Evolutionary conservation across 352 stramenopile species (phyloP).

Genomic region (Blastocystis sp.): DNA sequence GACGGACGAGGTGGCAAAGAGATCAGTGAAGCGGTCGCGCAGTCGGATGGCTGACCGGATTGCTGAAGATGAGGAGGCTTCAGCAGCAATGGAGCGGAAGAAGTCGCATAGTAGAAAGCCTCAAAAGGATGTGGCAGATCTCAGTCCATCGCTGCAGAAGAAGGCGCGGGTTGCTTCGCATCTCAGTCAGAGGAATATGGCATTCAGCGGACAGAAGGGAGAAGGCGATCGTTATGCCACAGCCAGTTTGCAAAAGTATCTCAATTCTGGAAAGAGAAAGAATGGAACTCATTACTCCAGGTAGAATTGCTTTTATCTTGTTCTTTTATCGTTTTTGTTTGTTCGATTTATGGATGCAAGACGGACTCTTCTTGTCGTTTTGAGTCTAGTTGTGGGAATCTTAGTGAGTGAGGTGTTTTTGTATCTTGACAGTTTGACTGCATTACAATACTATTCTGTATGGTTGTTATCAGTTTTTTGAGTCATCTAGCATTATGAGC

Average conservation of each 20-base stretch:
- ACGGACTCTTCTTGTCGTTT: no score
- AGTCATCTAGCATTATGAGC: no score
- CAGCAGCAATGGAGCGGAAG: background rate
- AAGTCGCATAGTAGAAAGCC: conserved; percentile 26
- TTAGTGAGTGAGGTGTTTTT: no score
- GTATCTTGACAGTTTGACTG: no score
- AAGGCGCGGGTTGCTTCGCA: conserved; percentile 20
- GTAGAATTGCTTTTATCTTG: conserved; percentile 14
- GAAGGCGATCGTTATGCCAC: conserved; percentile 33
- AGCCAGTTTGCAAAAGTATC: conserved; percentile 46
- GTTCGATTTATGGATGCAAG: background rate
- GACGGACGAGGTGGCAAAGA: background rate
- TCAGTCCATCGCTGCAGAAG: conserved; percentile 8
- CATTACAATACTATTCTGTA: no score
- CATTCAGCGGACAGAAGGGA: conserved; percentile 41
- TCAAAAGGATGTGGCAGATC: conserved; percentile 21
- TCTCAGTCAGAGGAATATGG: conserved; percentile 37
- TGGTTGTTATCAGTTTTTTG: no score
- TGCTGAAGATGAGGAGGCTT: background rate
- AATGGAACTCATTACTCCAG: conserved; percentile 41
- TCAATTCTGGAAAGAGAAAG: conserved; percentile 55
- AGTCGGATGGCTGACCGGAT: background rate
- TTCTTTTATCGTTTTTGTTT: conserved; percentile 35
- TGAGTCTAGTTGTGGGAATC: no score
- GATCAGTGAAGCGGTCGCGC: conserved; percentile 14